These are phyloP conservation scores for Boletus subcaerulescens DNA, from an alignment of 768 basidiomycete genomes.

Conservation along the genomic window DNA sequence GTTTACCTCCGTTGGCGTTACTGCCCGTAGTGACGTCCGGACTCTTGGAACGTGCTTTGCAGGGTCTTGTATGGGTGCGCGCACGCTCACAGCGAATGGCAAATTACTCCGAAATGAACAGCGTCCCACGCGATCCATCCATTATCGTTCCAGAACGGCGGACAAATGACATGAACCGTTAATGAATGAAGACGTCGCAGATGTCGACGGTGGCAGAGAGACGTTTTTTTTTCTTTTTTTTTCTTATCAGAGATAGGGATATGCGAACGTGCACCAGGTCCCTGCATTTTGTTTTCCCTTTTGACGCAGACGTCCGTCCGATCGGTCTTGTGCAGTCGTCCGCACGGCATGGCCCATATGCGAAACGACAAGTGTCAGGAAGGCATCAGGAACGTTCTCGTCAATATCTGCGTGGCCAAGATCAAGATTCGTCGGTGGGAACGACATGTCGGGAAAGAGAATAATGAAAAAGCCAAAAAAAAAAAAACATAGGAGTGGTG, in stretches of 20 bases:
- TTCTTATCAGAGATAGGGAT: conserved; percentile 10
- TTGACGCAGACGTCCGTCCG: not conserved
- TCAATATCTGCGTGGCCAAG: not conserved
- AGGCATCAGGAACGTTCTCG: not conserved
- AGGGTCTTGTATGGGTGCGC: not conserved
- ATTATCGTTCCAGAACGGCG: conserved; percentile 7
- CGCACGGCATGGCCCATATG: not conserved
- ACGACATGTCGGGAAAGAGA: not conserved
- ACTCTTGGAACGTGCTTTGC: not conserved
- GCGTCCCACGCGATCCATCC: conserved; percentile 15
- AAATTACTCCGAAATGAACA: conserved; percentile 18
- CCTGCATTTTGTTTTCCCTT: conserved; percentile 4
- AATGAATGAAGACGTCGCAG: not conserved
- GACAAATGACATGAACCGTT: conserved; percentile 4
- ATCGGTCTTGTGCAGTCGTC: not conserved
- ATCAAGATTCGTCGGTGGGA: conserved; percentile 3
- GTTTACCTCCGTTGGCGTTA: not conserved
- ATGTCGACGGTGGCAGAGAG: conserved; percentile 1
- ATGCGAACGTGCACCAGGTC: conserved; percentile 2
- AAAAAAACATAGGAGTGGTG: not conserved
- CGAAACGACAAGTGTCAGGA: not conserved
- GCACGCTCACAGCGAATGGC: not conserved
- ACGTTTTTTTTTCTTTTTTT: not conserved
- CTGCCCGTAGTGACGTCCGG: conserved; percentile 4
- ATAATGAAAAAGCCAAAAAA: not conserved